Evolutionary conservation across 805 yeast genomes (phyloP), one percentile per base, ranked within the genome.

Genomic region (Brettanomyces bruxellensis): DNA sequence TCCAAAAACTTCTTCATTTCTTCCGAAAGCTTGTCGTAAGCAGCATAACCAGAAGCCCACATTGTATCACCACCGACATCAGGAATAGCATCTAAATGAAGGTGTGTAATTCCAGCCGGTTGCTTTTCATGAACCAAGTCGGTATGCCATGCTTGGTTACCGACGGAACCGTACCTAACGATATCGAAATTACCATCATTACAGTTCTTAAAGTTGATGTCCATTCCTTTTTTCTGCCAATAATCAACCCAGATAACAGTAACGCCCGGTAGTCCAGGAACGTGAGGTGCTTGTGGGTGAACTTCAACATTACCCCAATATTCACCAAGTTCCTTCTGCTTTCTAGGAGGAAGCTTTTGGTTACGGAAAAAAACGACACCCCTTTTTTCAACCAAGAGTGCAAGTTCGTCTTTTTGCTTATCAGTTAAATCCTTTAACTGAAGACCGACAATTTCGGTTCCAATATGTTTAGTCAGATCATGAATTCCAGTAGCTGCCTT

Each of bases 1-100:
- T 76, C 80, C 54, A 76, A 66, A 52, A 75, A 75, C 50, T 65
- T 49, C 55, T 73, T 73, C 40, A 77, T 64, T 1, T 71, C 72
- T 18, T 76, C 75, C 9, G 79, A 73, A 46, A 77, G 62, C 58
- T 73, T 73, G 51, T 77, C 81, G 55, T 72, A 77, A 25, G 80
- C 78, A 34, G 70, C 81, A 52, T 76, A 76, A n/a, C 81, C 81
- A 35, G 77, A 71, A 4, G 73, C 59, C 77, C 78, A 76, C 6
- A 67, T 50, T 5, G 81, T 77, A 55, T 77, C 81, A 50, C 81
- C 82, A 45, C 81, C 81, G 38, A 70, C 71, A 1, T 50, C 53
- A 14, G 77, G 78, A 53, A 73, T 64, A n/a, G 75, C 63, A 55
- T 76, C 78, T 51, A 71, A 66, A 52, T 76, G 76, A 53, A 79